Evolutionary conservation across 768 basidiomycete genomes (phyloP).

Genomic region (Chalciporus chontae): DNA sequence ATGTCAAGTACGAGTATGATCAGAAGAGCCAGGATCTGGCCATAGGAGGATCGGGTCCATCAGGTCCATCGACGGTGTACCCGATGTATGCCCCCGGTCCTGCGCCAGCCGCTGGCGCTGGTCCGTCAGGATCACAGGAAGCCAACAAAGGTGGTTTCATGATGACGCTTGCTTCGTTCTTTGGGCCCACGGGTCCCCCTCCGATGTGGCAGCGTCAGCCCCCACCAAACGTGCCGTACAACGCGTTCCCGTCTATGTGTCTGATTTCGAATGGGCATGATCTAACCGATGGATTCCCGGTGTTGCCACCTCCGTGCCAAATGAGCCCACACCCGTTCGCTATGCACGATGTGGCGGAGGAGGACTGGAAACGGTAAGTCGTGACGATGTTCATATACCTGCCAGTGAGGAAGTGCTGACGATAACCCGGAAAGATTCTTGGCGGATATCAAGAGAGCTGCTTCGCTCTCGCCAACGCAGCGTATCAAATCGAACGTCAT

Average conservation of each 20-base stretch:
- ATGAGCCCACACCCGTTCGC: conserved; percentile 46
- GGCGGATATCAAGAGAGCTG: conserved; percentile 33
- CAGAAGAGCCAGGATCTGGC: conserved; percentile 5
- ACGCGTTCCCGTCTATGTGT: conserved; percentile 29
- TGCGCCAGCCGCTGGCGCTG: not conserved
- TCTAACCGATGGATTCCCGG: conserved; percentile 43
- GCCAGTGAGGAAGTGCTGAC: not conserved
- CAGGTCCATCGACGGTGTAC: not conserved
- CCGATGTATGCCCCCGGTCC: not conserved
- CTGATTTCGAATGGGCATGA: conserved; percentile 23
- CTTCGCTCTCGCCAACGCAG: conserved; percentile 33
- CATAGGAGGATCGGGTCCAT: not conserved
- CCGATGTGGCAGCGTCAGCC: conserved; percentile 25
- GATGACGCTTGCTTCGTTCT: conserved; percentile 24
- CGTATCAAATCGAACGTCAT: conserved; percentile 30
- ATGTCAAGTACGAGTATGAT: conserved; percentile 5
- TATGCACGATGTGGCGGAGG: conserved; percentile 45
- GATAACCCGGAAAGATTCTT: conserved; percentile 34
- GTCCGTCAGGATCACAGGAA: not conserved
- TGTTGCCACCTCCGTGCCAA: conserved; percentile 38
- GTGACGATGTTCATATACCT: not conserved
- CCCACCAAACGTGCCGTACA: conserved; percentile 12
- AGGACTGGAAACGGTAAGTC: conserved; percentile 46
- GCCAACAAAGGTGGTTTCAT: not conserved
- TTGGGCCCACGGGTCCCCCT: conserved; percentile 26